phyloP scores from a whole-genome alignment of 208 protist species.

The Naegleria gruberi region DNA sequence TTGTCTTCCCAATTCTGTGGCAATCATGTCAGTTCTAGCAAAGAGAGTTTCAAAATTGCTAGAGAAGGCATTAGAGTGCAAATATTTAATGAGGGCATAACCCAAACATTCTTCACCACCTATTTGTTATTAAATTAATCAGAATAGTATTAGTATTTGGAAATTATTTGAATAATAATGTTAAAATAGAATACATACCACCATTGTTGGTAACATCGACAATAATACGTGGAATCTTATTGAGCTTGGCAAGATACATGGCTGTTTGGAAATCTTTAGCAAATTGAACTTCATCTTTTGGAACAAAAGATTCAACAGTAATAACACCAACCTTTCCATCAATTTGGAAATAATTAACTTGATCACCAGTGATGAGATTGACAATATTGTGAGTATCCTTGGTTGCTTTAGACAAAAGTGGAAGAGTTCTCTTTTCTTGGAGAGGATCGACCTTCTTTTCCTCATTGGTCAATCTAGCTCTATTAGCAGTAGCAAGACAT shows the following conservation, averaged over 20 bases:
- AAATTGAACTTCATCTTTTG: neutral
- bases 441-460: neutral
- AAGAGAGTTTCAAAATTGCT: neutral
- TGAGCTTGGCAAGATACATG: neutral
- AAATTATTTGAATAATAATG: too few species aligned
- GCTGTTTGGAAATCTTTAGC: conserved; percentile 10
- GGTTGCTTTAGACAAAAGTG: neutral
- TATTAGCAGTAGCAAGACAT: neutral
- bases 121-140: too few species aligned
- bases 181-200: too few species aligned
- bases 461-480: neutral
- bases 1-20: neutral
- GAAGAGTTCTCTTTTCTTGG: neutral
- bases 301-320: neutral
- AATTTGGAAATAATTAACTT: neutral
- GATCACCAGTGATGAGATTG: neutral
- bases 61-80: neutral
- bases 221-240: neutral
- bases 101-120: conserved; percentile 4
- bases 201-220: neutral
- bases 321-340: neutral
- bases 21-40: neutral
- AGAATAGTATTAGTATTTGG: too few species aligned
- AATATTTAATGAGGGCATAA: conserved; percentile 11
- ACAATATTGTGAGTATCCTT: neutral